Conservation (phyloP, 2,329 filamentous ascomycete genomes). For the Arthrobotrys pseudoclavata region DNA sequence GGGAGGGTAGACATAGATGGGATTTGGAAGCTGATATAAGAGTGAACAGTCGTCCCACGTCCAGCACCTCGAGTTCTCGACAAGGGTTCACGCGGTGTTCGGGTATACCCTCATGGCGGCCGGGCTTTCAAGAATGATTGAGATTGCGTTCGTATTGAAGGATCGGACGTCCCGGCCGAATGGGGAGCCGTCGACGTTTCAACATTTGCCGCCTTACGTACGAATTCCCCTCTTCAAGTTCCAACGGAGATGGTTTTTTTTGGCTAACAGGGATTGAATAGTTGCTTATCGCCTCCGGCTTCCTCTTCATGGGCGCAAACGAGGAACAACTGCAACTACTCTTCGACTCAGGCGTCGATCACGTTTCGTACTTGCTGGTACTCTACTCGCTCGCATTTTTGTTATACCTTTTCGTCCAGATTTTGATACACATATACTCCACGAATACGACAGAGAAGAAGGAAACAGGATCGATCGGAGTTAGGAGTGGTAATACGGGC, state of each 20-base stretch:
- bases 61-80: slow-evolving; percentile 84
- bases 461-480: slow-evolving; percentile 68
- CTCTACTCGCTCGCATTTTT: slow-evolving; percentile 91
- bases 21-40: slow-evolving; percentile 12
- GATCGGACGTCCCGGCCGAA: slow-evolving; percentile 78
- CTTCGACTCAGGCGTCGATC: slow-evolving; percentile 80
- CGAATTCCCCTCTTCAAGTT: slow-evolving; percentile 66
- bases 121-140: slow-evolving; percentile 85
- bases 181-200: slow-evolving; percentile 79
- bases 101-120: slow-evolving; percentile 96
- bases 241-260: too few relatives aligned
- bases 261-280: slow-evolving; percentile 65
- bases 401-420: slow-evolving; percentile 77
- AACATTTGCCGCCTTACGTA: slow-evolving; percentile 78
- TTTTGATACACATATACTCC: slow-evolving; percentile 42
- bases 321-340: slow-evolving; percentile 90
- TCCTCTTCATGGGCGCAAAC: slow-evolving; percentile 96
- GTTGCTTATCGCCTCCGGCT: slow-evolving; percentile 91
- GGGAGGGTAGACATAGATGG: background rate
- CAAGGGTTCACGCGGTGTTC: slow-evolving; percentile 88
- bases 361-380: slow-evolving; percentile 92
- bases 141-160: slow-evolving; percentile 87
- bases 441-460: slow-evolving; percentile 42
- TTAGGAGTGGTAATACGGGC: slow-evolving; percentile 65
- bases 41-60: slow-evolving; percentile 78